Evolutionary conservation across 345 rosid genomes (phyloP).

Genomic region (Trapa incisa): DNA sequence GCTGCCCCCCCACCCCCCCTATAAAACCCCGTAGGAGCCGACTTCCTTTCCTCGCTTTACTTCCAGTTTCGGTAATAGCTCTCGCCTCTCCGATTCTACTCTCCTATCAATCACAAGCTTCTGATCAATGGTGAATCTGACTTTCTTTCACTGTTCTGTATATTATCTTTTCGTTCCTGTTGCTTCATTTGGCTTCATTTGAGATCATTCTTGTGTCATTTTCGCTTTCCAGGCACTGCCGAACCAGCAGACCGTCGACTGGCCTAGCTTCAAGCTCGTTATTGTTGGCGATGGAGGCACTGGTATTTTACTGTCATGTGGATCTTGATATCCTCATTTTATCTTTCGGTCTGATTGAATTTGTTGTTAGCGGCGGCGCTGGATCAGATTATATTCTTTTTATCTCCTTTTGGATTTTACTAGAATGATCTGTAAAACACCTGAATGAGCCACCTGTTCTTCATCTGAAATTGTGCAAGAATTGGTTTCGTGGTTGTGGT

Average conservation of each 20-base stretch:
- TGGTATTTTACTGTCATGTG: slow-evolving; percentile 9
- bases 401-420: background rate
- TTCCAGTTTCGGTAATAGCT: background rate
- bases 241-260: slow-evolving; percentile 20
- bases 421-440: background rate
- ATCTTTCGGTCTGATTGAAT: background rate
- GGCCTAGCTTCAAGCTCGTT: slow-evolving; percentile 36
- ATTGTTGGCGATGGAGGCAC: slow-evolving; percentile 39
- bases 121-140: slow-evolving; percentile 2
- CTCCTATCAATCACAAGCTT: too few relatives aligned
- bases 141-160: background rate
- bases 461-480: background rate
- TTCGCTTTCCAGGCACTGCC: slow-evolving; percentile 15
- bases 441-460: background rate
- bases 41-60: background rate
- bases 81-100: background rate
- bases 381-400: background rate
- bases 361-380: background rate
- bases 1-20: too few relatives aligned
- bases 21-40: slow-evolving; percentile 5
- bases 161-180: background rate
- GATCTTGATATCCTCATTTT: background rate
- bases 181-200: background rate
- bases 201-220: background rate
- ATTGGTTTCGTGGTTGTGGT: background rate